Conservation (phyloP, 1,284 basidiomycete species). For the Taiwanofungus camphoratus region DNA sequence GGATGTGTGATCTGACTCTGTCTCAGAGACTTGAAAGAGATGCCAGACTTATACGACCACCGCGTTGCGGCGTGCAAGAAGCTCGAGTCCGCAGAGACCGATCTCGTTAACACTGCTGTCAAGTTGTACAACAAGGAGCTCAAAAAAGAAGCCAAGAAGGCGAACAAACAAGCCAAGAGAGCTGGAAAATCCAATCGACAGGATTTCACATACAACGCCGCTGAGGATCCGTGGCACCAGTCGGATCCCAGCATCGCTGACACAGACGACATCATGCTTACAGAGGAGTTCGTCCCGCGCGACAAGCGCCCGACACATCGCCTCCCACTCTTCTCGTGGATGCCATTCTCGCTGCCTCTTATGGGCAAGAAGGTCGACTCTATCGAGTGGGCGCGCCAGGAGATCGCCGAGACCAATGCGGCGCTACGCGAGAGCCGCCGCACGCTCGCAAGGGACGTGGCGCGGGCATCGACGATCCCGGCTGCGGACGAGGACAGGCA, state of each 20-base stretch:
- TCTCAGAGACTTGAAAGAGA: constrained; percentile 66
- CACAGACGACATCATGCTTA: constrained; percentile 43
- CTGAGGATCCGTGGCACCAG: constrained; percentile 35
- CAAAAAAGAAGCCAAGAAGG: constrained; percentile 32
- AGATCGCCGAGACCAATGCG: constrained; percentile 52
- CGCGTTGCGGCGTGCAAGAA: constrained; percentile 70
- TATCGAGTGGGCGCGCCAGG: constrained; percentile 83
- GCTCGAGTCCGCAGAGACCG: constrained; percentile 82
- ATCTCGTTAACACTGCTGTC: constrained; percentile 67
- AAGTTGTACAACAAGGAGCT: constrained; percentile 54
- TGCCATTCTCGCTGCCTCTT: constrained; percentile 59
- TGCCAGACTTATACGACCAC: constrained; percentile 80
- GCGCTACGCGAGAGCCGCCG: constrained; percentile 46
- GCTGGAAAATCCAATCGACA: too few relatives aligned
- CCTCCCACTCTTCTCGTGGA: constrained; percentile 48
- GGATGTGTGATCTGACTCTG: constrained; percentile 9
- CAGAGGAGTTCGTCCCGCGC: constrained; percentile 58
- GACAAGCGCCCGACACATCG: constrained; percentile 78
- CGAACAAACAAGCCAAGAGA: constrained; percentile 28
- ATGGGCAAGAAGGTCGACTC: constrained; percentile 84
- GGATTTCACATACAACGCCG: background rate
- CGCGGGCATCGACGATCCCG: constrained; percentile 20
- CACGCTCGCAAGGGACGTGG: constrained; percentile 27
- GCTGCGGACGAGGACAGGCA: constrained; percentile 4
- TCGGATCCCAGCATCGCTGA: constrained; percentile 37